phyloP scores from a whole-genome alignment of 345 rosid species.

The Pugionium cornutum region DNA sequence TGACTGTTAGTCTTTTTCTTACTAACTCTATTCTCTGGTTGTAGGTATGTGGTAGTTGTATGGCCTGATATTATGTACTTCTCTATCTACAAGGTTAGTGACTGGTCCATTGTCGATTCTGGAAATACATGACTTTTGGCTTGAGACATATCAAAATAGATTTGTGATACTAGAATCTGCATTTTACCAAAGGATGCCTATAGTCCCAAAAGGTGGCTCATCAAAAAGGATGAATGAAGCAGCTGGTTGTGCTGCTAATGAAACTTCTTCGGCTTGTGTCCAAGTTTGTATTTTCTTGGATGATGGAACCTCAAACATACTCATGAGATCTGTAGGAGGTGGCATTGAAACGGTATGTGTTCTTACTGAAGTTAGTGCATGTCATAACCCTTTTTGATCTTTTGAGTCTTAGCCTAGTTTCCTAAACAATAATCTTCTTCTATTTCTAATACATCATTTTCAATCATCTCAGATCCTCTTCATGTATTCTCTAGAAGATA shows the following conservation, averaged over 20 bases:
- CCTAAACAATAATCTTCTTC: background rate
- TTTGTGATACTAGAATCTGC: constrained; percentile 88
- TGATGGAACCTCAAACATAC: too few relatives aligned
- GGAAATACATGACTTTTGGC: constrained; percentile 95
- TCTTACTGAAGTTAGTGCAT: constrained; percentile 19
- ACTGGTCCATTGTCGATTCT: constrained; percentile 95
- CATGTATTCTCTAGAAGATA: too few relatives aligned
- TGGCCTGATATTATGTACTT: constrained; percentile 99
- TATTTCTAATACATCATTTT: background rate
- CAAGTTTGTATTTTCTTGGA: constrained; percentile 55
- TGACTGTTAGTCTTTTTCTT: constrained; percentile 12
- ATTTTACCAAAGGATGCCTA: constrained; percentile 76
- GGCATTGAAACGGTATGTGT: constrained; percentile 87
- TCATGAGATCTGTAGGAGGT: constrained; percentile 35
- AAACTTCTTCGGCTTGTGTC: constrained; percentile 87
- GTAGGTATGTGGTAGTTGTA: constrained; percentile 90
- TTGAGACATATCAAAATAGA: constrained; percentile 92
- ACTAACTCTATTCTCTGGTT: constrained; percentile 35
- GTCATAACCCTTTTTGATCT: constrained; percentile 15
- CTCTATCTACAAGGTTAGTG: constrained; percentile 89
- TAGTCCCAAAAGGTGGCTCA: constrained; percentile 81
- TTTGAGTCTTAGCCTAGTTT: background rate
- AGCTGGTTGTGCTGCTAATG: constrained; percentile 31
- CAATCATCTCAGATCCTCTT: background rate
- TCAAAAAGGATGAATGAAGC: constrained; percentile 87